Base-by-base conservation (phyloP, 192 early-diverging fungal genomes). In the Coemansia sp. region DNA sequence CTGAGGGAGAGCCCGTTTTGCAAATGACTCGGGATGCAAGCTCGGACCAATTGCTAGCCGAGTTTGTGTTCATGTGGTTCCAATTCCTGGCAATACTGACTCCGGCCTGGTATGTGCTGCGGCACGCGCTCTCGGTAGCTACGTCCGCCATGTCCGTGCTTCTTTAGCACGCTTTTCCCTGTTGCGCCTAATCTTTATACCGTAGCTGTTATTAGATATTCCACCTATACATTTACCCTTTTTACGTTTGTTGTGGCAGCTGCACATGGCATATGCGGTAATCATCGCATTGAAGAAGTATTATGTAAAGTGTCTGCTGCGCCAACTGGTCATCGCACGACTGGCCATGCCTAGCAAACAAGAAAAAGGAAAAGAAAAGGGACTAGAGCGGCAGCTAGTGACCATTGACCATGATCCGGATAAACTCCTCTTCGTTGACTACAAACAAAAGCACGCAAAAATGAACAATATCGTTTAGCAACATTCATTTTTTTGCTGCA, bases 401-500 rank as follows among this genome's bases (percentile, higher is more conserved):
- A n/a, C 76, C 79, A 35, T 86, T 89, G 25, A 86, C 89, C 93
- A 94, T 94, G 64, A 94, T 94, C 53, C 77, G 74, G 60, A 93
- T 80, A 79, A 94, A 94, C 76, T 94, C 93, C 64, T 92, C 85
- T 59, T 92, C 89, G 79, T 90, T 92, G 53, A 94, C 92, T 92
- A 75, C 64, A 76, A 29, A 10, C 22, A 24, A 22, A 43, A n/a
- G 35, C 1, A 49, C 31, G 29, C 4, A 29, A 12, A n/a, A 45
- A 45, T 5, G 20, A 24, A 11, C 58, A 64, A n/a, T 17, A 36
- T 38, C 27, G 24, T 29, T 65, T 42, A 11, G 20, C 24, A 64
- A 46, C 6, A 56, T 20, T 22, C 36, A 38, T n/a, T 37, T 24
- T 46, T 38, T 5, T 38, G 10, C 6, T 19, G 31, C 17, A 56